Percentiles rank a stretch among this genome's conserved stretches.
Conservation (phyloP, 176 grass and related monocot genomes). For the Metroxylon sagu region DNA sequence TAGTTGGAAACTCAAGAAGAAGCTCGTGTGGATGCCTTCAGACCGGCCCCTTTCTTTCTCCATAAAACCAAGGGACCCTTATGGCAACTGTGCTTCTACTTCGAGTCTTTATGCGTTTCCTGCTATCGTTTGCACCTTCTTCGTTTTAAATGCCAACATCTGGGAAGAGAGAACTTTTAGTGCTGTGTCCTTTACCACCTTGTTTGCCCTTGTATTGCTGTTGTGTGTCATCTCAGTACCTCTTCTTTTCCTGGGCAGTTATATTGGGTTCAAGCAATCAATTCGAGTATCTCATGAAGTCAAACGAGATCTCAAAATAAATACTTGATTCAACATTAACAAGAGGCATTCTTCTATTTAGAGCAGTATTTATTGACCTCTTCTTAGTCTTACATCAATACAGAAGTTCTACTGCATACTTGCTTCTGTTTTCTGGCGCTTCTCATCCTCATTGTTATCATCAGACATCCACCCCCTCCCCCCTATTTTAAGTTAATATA, state of each 20-base stretch:
- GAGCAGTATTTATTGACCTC: slow-evolving; percentile 83
- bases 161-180: slow-evolving; percentile 85
- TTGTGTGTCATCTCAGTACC: slow-evolving; percentile 88
- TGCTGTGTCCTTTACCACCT: slow-evolving; percentile 82
- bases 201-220: slow-evolving; percentile 89
- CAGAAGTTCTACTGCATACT: slow-evolving; percentile 94
- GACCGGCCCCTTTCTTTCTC: slow-evolving; percentile 87
- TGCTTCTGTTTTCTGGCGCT: slow-evolving; percentile 82
- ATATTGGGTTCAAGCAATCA: slow-evolving; percentile 77
- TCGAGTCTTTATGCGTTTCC: slow-evolving; percentile 96
- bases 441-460: slow-evolving; percentile 72
- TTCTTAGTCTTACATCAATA: slow-evolving; percentile 86
- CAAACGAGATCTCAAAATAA: slow-evolving; percentile 81
- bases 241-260: slow-evolving; percentile 79
- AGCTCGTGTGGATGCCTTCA: slow-evolving; percentile 73
- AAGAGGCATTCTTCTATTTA: slow-evolving; percentile 78
- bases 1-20: slow-evolving; percentile 87
- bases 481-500: no score
- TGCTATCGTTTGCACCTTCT: slow-evolving; percentile 67
- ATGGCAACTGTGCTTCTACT: slow-evolving; percentile 92
- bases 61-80: slow-evolving; percentile 71
- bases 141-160: slow-evolving; percentile 65
- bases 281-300: slow-evolving; percentile 76
- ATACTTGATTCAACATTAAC: slow-evolving; percentile 72
- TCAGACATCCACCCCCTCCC: no score